Evolutionary conservation across 345 rosid genomes (phyloP).

Genomic region (Toxicodendron radicans): DNA sequence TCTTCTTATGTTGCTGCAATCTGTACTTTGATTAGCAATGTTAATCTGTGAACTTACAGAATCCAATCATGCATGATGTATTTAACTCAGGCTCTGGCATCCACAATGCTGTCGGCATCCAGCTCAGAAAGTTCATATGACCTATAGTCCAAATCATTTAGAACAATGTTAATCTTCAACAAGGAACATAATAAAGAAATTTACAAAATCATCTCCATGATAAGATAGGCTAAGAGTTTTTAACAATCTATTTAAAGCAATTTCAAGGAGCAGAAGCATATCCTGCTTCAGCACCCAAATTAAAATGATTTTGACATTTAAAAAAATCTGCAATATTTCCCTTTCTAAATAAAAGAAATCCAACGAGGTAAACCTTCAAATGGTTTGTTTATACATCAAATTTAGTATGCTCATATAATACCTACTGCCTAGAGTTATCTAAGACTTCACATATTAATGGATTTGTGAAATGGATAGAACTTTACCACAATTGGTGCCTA

Average conservation of each 20-base stretch:
- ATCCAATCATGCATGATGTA: too few species aligned
- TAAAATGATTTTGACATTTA: neutral
- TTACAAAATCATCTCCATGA: neutral
- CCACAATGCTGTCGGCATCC: too few species aligned
- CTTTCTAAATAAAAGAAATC: neutral
- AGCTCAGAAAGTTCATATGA: too few species aligned
- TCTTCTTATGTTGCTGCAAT: too few species aligned
- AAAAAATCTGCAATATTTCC: neutral
- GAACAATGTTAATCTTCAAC: constrained; percentile 4
- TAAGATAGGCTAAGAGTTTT: neutral
- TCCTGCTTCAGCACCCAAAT: neutral
- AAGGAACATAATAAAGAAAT: neutral
- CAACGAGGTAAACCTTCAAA: neutral
- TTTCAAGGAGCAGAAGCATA: neutral
- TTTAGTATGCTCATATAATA: neutral
- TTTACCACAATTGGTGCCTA: constrained; percentile 97
- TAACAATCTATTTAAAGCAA: neutral
- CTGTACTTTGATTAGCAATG: too few species aligned
- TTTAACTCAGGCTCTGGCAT: too few species aligned
- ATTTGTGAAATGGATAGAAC: constrained; percentile 4
- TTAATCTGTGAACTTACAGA: too few species aligned
- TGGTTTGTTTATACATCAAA: neutral
- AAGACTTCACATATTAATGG: neutral
- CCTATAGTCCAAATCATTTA: neutral
- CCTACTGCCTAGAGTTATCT: neutral